Evolutionary conservation across 345 rosid species (phyloP).

Genomic region (Populus alba): DNA sequence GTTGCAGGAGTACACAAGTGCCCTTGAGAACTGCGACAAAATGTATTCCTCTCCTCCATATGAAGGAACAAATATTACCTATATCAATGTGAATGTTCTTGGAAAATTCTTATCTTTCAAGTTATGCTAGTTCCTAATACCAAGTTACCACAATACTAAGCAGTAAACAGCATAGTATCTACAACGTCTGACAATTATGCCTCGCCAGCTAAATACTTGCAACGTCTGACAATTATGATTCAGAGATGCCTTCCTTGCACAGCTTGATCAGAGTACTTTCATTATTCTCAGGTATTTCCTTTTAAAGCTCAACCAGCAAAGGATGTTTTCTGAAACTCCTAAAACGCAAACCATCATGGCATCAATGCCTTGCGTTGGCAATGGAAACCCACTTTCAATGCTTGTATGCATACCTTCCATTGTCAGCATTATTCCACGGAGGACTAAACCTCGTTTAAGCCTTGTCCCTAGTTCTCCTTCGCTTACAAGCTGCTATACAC

Average conservation of each 20-base stretch:
- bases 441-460: constrained; percentile 16
- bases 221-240: background rate
- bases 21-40: background rate
- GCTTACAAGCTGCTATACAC: background rate
- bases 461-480: constrained; percentile 9
- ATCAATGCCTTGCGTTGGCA: constrained; percentile 30
- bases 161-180: too few species aligned
- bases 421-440: constrained; percentile 7
- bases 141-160: background rate
- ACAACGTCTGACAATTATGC: too few species aligned
- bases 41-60: constrained; percentile 13
- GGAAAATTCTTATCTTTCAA: constrained; percentile 2
- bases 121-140: background rate
- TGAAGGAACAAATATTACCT: background rate
- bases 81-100: background rate
- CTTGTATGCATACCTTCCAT: constrained; percentile 14
- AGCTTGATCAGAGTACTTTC: background rate
- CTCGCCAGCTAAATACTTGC: too few species aligned
- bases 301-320: background rate
- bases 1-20: background rate
- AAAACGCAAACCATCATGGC: constrained; percentile 29
- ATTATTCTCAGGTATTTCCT: background rate
- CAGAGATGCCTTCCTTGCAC: constrained; percentile 47
- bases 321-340: background rate
- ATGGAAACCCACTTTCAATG: constrained; percentile 17